Base-by-base conservation (phyloP, 2,329 filamentous ascomycete genomes). In the Epicoccum nigrum region DNA sequence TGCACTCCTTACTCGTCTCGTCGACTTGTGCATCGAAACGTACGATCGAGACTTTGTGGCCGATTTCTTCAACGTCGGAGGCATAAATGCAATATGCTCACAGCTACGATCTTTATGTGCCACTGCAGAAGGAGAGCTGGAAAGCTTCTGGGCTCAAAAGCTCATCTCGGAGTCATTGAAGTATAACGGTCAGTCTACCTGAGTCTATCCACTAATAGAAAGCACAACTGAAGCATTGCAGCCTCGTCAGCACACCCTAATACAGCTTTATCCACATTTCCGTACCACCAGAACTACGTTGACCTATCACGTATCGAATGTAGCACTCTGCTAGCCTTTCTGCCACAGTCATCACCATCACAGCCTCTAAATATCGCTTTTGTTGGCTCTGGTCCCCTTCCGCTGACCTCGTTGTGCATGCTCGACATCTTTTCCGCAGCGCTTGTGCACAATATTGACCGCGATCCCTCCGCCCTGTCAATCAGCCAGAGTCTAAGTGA, bases 351-450 rank as follows among this genome's bases (percentile, higher is more conserved):
- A 30, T 28, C 32, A 11, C 33, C 58, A 30, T 28, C 32, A 11
- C 6, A n/a, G 2, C 72, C 74, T 0, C 51, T 50, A 1, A 71
- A 61, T 6, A 68, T 82, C 15, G 77, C 76, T 1, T 81, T 82
- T 56, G 72, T 83, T 4, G 80, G 80, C 11, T 80, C 77, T 0
- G 80, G 80, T 0, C 79, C 79, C 0, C 59, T 82, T 1, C 80
- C 80, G 0, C 58, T 82, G 13, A 81, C 79, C 0, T 77, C 76
- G 0, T 60, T 82, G 3, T 80, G 78, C 51, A 65, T 81, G 2
- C 54, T 75, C 12, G 58, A 70, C 1, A 59, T 68, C 2, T 69
- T 78, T 11, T 66, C 70, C 1, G 54, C 45, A 0, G 55, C 68
- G 1, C 51, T 28, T 3, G 60, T 78, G 4, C 60, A 76, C 45